Evolutionary conservation across 306 rosid species (phyloP).

Genomic region (Hylodesmum podocarpum): DNA sequence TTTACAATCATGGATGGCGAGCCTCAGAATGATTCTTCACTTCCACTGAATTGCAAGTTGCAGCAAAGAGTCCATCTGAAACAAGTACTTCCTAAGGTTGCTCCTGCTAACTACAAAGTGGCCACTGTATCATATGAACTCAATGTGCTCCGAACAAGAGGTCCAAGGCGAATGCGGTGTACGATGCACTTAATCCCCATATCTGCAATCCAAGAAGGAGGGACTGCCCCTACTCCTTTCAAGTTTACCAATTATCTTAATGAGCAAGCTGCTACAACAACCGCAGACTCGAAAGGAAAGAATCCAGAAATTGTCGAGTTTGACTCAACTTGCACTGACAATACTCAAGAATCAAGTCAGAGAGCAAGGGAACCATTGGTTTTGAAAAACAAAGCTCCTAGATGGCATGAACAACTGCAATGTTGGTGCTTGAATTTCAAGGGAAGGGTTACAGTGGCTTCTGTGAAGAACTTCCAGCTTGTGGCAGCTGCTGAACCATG

Average conservation of each 20-base stretch:
- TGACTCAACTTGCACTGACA: constrained; percentile 33
- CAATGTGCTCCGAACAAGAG: constrained; percentile 90
- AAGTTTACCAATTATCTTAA: constrained; percentile 44
- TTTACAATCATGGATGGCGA: constrained; percentile 66
- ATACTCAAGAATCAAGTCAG: constrained; percentile 27
- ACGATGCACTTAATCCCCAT: constrained; percentile 74
- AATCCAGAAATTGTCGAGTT: constrained; percentile 38
- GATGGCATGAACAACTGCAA: constrained; percentile 95
- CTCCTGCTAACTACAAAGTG: constrained; percentile 51
- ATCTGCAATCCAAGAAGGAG: constrained; percentile 77
- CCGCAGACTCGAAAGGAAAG: constrained; percentile 43
- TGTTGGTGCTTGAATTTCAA: constrained; percentile 98
- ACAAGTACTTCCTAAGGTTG: constrained; percentile 58
- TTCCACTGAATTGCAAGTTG: constrained; percentile 47
- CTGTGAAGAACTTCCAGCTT: constrained; percentile 94
- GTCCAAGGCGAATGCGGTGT: constrained; percentile 92
- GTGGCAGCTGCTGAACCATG: constrained; percentile 74
- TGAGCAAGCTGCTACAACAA: constrained; percentile 28
- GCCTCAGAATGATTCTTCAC: constrained; percentile 47
- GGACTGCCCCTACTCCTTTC: constrained; percentile 78
- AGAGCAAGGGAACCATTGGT: constrained; percentile 51
- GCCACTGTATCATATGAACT: constrained; percentile 77
- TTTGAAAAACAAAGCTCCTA: constrained; percentile 82
- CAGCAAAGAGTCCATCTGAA: constrained; percentile 53
- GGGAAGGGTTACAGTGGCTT: constrained; percentile 94